These are phyloP conservation scores for Termitomyces sp. DNA, from an alignment of 768 basidiomycete genomes.

Conservation along the genomic window DNA sequence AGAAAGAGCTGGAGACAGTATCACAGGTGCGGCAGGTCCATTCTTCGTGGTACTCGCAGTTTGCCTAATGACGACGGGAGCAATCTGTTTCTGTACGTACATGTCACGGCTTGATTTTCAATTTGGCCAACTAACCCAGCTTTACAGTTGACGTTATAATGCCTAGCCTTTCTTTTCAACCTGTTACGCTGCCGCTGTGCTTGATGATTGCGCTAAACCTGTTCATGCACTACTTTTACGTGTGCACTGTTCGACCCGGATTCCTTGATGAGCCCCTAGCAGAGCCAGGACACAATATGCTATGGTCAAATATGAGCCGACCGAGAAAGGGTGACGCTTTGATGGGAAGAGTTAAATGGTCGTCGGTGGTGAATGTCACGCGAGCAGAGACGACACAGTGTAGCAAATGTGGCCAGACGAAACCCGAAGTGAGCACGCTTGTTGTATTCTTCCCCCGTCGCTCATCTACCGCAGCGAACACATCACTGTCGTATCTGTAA, in stretches of 20 bases:
- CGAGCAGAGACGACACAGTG: constrained; percentile 55
- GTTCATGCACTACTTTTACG: constrained; percentile 80
- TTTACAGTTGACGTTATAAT: constrained; percentile 71
- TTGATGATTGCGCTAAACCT: constrained; percentile 74
- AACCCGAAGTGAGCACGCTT: constrained; percentile 66
- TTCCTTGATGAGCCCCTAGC: constrained; percentile 58
- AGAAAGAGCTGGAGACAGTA: constrained; percentile 67
- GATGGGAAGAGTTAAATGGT: constrained; percentile 46
- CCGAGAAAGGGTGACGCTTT: constrained; percentile 19
- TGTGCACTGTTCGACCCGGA: constrained; percentile 75
- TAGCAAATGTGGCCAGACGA: constrained; percentile 56
- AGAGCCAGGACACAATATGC: constrained; percentile 30
- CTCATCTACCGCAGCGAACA: constrained; percentile 52
- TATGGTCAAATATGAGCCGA: constrained; percentile 51
- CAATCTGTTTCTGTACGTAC: constrained; percentile 75
- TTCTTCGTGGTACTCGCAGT: constrained; percentile 83
- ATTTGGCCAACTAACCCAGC: neutral
- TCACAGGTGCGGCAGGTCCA: constrained; percentile 90
- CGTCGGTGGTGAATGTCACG: constrained; percentile 43
- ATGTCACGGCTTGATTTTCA: neutral
- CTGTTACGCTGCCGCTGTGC: constrained; percentile 63
- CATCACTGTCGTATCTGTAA: constrained; percentile 38
- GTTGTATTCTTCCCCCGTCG: neutral
- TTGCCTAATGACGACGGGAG: constrained; percentile 60
- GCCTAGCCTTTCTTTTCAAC: constrained; percentile 53